Evolutionary conservation across 441 rosid genomes (phyloP).

Genomic region (Croton laevigatus): DNA sequence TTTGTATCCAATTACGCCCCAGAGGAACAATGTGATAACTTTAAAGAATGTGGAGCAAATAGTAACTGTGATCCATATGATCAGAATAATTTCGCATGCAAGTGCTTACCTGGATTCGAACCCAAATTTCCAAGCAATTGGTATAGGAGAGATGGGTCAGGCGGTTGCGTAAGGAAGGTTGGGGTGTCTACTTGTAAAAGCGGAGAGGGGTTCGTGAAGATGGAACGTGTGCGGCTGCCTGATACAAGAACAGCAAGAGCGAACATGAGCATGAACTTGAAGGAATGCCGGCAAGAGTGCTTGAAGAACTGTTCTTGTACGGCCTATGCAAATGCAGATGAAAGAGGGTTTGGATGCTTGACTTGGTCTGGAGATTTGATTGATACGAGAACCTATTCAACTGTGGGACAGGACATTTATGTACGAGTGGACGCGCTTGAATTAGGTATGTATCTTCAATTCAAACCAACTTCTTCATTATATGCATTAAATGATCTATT

Average conservation of each 20-base stretch:
- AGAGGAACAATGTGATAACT: conserved; percentile 55
- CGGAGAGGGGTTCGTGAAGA: conserved; percentile 61
- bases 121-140: conserved; percentile 50
- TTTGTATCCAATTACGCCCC: conserved; percentile 40
- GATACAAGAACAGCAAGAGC: conserved; percentile 47
- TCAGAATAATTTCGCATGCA: conserved; percentile 38
- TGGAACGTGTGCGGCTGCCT: conserved; percentile 48
- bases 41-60: conserved; percentile 52
- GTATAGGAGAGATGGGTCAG: conserved; percentile 49
- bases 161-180: conserved; percentile 46
- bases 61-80: conserved; percentile 45
- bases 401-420: conserved; percentile 22
- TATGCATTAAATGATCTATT: no score
- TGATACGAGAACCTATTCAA: conserved; percentile 37
- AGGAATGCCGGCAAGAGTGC: conserved; percentile 47
- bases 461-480: neutral
- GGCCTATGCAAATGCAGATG: conserved; percentile 57
- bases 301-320: conserved; percentile 58
- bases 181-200: conserved; percentile 36
- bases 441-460: conserved; percentile 6
- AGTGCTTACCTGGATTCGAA: conserved; percentile 62
- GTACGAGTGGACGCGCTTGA: conserved; percentile 30
- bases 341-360: conserved; percentile 55
- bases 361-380: conserved; percentile 55
- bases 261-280: conserved; percentile 47